Conservation (phyloP, 345 rosid species). For the Anastatica hierochuntica region DNA sequence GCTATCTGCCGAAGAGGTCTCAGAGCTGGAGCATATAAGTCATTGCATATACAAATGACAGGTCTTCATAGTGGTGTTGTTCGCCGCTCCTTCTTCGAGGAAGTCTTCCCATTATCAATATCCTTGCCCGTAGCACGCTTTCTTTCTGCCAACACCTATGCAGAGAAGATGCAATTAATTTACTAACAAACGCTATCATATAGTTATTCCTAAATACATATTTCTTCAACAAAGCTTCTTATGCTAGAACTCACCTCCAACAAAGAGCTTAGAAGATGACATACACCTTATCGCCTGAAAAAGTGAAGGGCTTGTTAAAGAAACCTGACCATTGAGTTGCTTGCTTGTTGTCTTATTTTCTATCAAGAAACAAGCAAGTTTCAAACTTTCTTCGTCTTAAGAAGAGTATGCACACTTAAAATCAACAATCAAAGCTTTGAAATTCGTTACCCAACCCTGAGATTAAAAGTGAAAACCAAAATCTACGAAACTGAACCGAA, state of each 20-base stretch:
- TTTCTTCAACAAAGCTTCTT: neutral
- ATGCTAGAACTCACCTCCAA: constrained; percentile 54
- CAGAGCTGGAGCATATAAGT: constrained; percentile 81
- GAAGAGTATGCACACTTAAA: no score
- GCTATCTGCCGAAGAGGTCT: constrained; percentile 91
- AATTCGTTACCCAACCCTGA: no score
- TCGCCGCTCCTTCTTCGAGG: constrained; percentile 52
- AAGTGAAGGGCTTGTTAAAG: constrained; percentile 52
- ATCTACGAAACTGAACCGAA: no score
- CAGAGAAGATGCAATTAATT: neutral
- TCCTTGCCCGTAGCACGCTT: constrained; percentile 55
- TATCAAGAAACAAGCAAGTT: no score
- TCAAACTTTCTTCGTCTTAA: no score
- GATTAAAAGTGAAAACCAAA: no score
- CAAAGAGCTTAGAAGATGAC: constrained; percentile 68
- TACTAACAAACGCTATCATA: neutral
- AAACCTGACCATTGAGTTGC: constrained; percentile 36
- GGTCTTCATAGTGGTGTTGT: constrained; percentile 67
- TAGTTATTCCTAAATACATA: neutral
- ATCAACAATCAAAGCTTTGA: no score
- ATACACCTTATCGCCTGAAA: constrained; percentile 64
- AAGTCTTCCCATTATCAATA: constrained; percentile 39
- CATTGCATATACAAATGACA: constrained; percentile 76
- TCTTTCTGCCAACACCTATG: constrained; percentile 68
- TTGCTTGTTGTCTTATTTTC: no score